Evolutionary conservation across 2,329 filamentous ascomycete genomes (phyloP), one percentile per base, ranked within the genome.

Genomic region (Aureobasidium lini): DNA sequence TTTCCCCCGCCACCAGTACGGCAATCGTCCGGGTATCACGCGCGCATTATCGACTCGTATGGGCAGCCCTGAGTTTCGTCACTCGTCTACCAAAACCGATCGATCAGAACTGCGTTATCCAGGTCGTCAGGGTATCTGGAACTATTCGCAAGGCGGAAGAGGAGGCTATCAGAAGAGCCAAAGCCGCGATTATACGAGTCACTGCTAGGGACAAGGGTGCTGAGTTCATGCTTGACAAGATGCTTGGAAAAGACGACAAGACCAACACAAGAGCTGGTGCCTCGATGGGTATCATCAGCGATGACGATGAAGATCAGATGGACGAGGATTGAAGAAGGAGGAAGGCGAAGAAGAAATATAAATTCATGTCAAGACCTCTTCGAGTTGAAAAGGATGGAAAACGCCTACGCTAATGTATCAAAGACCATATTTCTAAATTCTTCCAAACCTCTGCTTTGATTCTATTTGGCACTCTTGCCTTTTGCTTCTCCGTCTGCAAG

Each of bases 111-210:
- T 95, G 92, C 67, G 86, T 93, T 1, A 88, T 95, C 63, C 85
- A 87, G 47, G 91, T 99, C 13, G 84, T 95, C 6, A 82, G 89
- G 62, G 90, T 96, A 13, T 94, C 89, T 64, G 94, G 93, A 15
- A 99, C 94, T 3, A 96, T 99, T 68, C 87, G 86, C 66, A 96
- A 95, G 73, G 87, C 85, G 2, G 92, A 97, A 73, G 86, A 95
- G 70, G 92, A 96, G 72, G 90, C 91, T 37, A 88, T 97, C 67
- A 81, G 86, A 4, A 81, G 89, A 62, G 89, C 90, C 43, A 85
- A 88, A 65, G 78, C 80, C 60, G 81, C 90, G 60, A 86, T 95
- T 61, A 76, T 88, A 44, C 81, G 84, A 32, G 85, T 87, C 6
- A 48, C 54, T 5, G 56, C 82, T 81, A 68, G 81, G 80, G 31